Percentiles rank a stretch among this genome's conserved stretches.
phyloP scores from a whole-genome alignment of 768 basidiomycete genomes.

The Sporobolomyces phaffii region DNA sequence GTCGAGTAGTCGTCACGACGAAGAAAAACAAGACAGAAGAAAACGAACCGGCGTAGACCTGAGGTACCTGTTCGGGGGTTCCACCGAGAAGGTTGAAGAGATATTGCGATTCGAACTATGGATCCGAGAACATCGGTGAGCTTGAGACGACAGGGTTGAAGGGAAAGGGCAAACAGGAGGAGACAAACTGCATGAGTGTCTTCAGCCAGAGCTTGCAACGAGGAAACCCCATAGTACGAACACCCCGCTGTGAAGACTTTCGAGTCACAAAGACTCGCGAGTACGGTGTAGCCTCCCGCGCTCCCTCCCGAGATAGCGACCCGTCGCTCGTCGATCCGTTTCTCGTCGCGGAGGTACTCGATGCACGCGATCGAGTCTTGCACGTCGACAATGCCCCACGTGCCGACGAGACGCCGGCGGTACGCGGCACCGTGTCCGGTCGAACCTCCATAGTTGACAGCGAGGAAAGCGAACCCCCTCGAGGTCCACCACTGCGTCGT shows the following conservation, averaged over 20 bases:
- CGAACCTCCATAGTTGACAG: slow-evolving; percentile 72
- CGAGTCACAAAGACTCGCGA: slow-evolving; percentile 52
- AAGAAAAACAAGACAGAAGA: not conserved
- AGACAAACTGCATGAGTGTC: slow-evolving; percentile 61
- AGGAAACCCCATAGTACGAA: slow-evolving; percentile 64
- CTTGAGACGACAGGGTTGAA: slow-evolving; percentile 24
- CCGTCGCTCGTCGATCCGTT: slow-evolving; percentile 60
- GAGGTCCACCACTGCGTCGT: slow-evolving; percentile 62
- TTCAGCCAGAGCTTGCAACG: slow-evolving; percentile 55
- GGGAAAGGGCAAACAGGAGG: slow-evolving; percentile 51
- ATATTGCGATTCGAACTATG: slow-evolving; percentile 46
- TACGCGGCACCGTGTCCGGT: slow-evolving; percentile 67
- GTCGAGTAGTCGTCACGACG: not conserved
- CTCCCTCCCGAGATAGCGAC: slow-evolving; percentile 66
- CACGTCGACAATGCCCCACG: slow-evolving; percentile 72
- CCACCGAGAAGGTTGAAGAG: slow-evolving; percentile 63
- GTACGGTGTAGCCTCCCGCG: slow-evolving; percentile 66
- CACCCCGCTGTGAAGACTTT: slow-evolving; percentile 60
- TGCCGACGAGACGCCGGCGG: slow-evolving; percentile 55
- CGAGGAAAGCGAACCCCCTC: slow-evolving; percentile 52
- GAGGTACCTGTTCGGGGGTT: slow-evolving; percentile 53
- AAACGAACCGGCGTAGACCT: slow-evolving; percentile 52
- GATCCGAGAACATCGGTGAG: not conserved
- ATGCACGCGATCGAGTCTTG: slow-evolving; percentile 62
- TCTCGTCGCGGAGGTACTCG: slow-evolving; percentile 51